Evolutionary conservation across 2,329 filamentous ascomycete genomes (phyloP), one percentile per base, ranked within the genome.

Genomic region (Elsinoe fawcettii): DNA sequence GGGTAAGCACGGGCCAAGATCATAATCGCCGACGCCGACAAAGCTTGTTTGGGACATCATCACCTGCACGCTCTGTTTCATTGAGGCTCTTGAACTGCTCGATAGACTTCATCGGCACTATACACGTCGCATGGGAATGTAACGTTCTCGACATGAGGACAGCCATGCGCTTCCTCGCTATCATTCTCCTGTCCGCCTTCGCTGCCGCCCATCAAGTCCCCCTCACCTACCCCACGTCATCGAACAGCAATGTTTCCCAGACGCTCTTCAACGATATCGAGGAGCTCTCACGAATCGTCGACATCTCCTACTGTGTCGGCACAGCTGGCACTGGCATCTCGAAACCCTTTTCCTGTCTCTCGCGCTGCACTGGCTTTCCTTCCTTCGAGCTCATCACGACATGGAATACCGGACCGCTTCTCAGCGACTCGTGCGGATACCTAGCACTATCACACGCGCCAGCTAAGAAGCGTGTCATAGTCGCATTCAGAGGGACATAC

Each of bases 401-500:
- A 9, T 99, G 90, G 87, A 91, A 95, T 67, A 96, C 93, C 0
- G 93, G 93, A 0, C 79, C 86, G 9, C 76, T 96, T 27, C 78
- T 96, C 66, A 87, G 86, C 60, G 93, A 97, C 71, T 95, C 88
- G 63, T 96, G 90, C 71, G 93, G 93, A 60, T 99, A 95, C 72
- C 84, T 97, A 58, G 91, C 88, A 0, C 75, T 97, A n/a, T 91
- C 93, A 61, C 87, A 95, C 67, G 63, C 73, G 2, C 80, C 80
- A 2, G 75, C 74, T 3, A 69, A 74, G 18, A 77, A 79, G 46
- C 79, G 84, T 58, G 87, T 99, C 58, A 77, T 97, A 46, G 81
- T 97, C 36, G 91, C 90, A 7, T 97, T 97, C 66, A 84, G 93
- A 47, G 93, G 93, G 22, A 97, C 93, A 12, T 96, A 97, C 72